Evolutionary conservation across 176 grass and related monocot species (phyloP), one percentile per base, ranked within the genome.

Genomic region (Avena sativa): DNA sequence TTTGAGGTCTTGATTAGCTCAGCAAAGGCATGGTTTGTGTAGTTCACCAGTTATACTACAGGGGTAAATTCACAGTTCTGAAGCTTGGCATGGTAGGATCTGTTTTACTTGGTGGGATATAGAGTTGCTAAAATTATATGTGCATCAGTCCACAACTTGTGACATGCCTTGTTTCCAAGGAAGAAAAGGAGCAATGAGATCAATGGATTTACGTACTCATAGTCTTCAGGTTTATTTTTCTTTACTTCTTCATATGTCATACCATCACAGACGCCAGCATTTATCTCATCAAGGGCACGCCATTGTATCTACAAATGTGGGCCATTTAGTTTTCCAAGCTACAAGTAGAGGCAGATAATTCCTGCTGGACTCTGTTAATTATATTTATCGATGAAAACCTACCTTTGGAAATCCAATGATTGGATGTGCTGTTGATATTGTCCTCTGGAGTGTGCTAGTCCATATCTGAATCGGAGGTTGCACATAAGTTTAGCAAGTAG

Each of bases 161-260:
- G 71, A 8, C 55, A 63, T 51, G 53, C 48, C 16, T 51, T 76
- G 23, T 50, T 84, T 67, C 19, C 19, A 77, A 59, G 43, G 65
- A 69, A 84, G 50, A 50, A 43, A 57, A 71, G 38, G 20, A 49
- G 59, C 62, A 60, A 71, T 26, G 5, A 30, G 86, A 66, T 6
- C 53, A 63, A 12, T 74, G 44, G 25, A 63, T 83, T 83, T 87
- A 82, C 97, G 40, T 87, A 98, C 97, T 93, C 97, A 61, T 96
- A 96, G 90, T 96, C 93, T 77, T 96, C 97, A 75, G 93, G 97
- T 84, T 96, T 98, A 76, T 75, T 96, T 93, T 92, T 93, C 87
- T 96, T 93, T 88, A 98, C 92, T 82, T 98, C 97, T 87, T 98
- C 94, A 87, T 98, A 96, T 77, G 97, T 96, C 96, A 98, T 98